Evolutionary conservation across 495 filamentous ascomycete species (phyloP), one percentile per base, ranked within the genome.

Genomic region (Hypoxylon subgilvum): DNA sequence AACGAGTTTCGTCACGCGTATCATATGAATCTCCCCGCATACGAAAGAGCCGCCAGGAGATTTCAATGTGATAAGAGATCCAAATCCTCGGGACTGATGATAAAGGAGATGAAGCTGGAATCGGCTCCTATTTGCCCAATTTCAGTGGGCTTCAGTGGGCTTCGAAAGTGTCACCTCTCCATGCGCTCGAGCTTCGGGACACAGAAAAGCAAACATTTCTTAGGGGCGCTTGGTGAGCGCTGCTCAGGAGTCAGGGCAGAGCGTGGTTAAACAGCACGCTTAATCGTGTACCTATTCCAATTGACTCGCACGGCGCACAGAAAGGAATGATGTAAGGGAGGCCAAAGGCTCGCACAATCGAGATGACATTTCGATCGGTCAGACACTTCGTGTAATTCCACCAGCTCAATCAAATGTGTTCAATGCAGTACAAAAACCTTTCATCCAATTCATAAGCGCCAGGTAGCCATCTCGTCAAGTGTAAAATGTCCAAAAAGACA

Each of bases 21-120:
- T 47, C 59, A 52, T 21, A 41, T 38, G 34, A 38, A 13, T 12
- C 31, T 12, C 2, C 13, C 5, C 23, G 45, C 22, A 36, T 40
- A 57, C 30, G n/a, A 56, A 34, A 34, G 52, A 63, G 22, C 47
- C 52, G 42, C 60, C 52, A 49, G 52, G 40, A 57, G 47, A 53
- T 4, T 44, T 49, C 34, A 30, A 21, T 48, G 21, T 44, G n/a
- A 8, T 32, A 39, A 43, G 52, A 14, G 47, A 63, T 45, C 60
- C 60, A 40, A 42, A 50, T 36, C 40, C 47, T 53, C 48, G 60
- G 53, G 41, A 63, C 48, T 36, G 28, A 23, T 53, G 47, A 57
- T 28, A 36, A 49, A 52, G 36, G 23, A 23, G 18, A 6, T 6
- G 12, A 36, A 28, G 31, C 21, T 19, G 18, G 10, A 22, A 21